Percentiles rank a stretch among this genome's conserved stretches.
Evolutionary conservation across 2,329 filamentous ascomycete genomes (phyloP).

Genomic region (Macrophomina phaseolina): DNA sequence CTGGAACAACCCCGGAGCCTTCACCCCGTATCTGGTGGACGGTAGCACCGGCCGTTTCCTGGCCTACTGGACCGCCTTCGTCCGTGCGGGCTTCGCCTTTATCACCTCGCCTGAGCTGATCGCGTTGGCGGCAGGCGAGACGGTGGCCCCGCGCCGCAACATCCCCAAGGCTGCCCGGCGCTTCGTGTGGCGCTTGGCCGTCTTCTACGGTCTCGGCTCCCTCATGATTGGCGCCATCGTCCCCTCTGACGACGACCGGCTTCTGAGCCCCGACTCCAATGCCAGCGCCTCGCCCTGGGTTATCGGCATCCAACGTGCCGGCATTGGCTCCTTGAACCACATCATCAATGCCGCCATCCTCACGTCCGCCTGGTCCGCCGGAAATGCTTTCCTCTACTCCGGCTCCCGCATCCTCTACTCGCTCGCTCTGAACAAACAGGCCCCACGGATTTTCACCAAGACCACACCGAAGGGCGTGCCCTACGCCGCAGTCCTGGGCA

Average conservation of each 20-base stretch:
- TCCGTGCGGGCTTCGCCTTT: slow-evolving; percentile 55
- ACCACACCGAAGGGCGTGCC: slow-evolving; percentile 70
- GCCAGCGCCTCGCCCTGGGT: slow-evolving; percentile 65
- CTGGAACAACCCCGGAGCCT: slow-evolving; percentile 60
- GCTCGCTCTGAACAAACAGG: slow-evolving; percentile 35
- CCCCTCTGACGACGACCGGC: slow-evolving; percentile 53
- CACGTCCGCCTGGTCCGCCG: slow-evolving; percentile 36
- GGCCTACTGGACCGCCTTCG: slow-evolving; percentile 63
- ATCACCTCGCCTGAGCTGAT: slow-evolving; percentile 63
- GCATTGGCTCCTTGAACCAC: slow-evolving; percentile 46
- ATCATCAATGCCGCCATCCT: slow-evolving; percentile 38
- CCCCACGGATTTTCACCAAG: slow-evolving; percentile 34
- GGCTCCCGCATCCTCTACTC: slow-evolving; percentile 36
- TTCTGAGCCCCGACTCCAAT: slow-evolving; percentile 49
- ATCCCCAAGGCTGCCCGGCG: slow-evolving; percentile 78
- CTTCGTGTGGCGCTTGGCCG: slow-evolving; percentile 77
- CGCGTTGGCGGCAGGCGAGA: slow-evolving; percentile 69
- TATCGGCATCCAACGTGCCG: slow-evolving; percentile 54
- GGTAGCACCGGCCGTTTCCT: slow-evolving; percentile 57
- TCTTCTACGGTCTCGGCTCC: slow-evolving; percentile 53
- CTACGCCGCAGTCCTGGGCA: slow-evolving; percentile 69
- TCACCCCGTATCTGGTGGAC: slow-evolving; percentile 66
- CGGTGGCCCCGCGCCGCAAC: slow-evolving; percentile 60
- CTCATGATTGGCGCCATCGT: slow-evolving; percentile 64
- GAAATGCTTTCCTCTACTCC: slow-evolving; percentile 37